Base-by-base conservation (phyloP, 2,329 filamentous ascomycete genomes). In the Verticillium longisporum region DNA sequence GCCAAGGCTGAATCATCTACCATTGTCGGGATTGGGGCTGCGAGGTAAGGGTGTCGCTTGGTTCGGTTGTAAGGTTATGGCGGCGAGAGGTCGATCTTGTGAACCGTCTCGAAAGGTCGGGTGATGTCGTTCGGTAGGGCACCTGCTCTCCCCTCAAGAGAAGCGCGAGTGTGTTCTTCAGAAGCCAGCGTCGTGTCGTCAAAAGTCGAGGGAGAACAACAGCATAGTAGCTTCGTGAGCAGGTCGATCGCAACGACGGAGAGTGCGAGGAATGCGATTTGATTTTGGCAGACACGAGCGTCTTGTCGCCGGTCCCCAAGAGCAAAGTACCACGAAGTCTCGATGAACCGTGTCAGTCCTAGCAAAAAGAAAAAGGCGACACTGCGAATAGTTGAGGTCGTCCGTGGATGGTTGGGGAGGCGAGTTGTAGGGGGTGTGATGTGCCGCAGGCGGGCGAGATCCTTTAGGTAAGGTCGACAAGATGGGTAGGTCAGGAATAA, bases 1-100 rank as follows among this genome's bases (percentile, higher is more conserved):
- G 76, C 78, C 72, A 86, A 74, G 67, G 80, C 80, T 70, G 80
- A 76, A 68, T 85, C 81, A 72, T 84, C 81, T 66, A 80, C 78
- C 80, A 83, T 83, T 63, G 64, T 71, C 60, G 62, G 65, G 26
- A 21, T 4, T 31, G 31, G n/a, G 18, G 37, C 32, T 36, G 26
- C 26, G 15, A 32, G 14, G 60, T 36, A 21, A 50, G n/a, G 10
- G 4, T 50, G n/a, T 18, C 21, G 41, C 18, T 9, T 21, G 41
- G 41, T n/a, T 21, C n/a, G n/a, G 41, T 7, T 50, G n/a, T 9
- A 6, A 26, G 11, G 11, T 10, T 7, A 7, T n/a, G 41, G 41
- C 18, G 41, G 21, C 38, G 18, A 9, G 7, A n/a, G 7, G 18
- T 18, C n/a, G 41, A 50, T n/a, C 3, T 7, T 11, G 41, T 21